Evolutionary conservation across 2,329 filamentous ascomycete genomes (phyloP).

Genomic region (Claviceps sp.): DNA sequence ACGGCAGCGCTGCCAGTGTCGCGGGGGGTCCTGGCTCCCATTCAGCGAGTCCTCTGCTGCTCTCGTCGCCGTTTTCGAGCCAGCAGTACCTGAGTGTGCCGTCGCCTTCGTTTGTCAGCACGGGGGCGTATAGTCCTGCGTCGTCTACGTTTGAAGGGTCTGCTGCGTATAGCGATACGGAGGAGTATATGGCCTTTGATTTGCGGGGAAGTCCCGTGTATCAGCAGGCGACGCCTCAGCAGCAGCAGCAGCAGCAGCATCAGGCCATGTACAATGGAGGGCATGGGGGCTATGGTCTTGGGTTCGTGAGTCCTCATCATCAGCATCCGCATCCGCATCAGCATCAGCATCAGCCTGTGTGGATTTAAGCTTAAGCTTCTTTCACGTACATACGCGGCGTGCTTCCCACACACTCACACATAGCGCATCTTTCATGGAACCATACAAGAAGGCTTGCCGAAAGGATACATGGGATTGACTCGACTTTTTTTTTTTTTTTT

Average conservation of each 20-base stretch:
- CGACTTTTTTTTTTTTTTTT: constrained; percentile 20
- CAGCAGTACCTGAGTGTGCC: constrained; percentile 50
- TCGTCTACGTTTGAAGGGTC: constrained; percentile 51
- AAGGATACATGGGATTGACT: constrained; percentile 36
- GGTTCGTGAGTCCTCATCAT: constrained; percentile 47
- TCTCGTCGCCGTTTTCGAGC: constrained; percentile 40
- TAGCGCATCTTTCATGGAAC: too few relatives aligned
- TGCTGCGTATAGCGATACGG: constrained; percentile 47
- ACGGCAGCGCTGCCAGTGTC: constrained; percentile 28
- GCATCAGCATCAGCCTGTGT: constrained; percentile 34
- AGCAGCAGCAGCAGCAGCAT: too few relatives aligned
- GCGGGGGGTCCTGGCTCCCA: constrained; percentile 25
- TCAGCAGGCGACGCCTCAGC: constrained; percentile 29
- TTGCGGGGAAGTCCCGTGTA: constrained; percentile 24
- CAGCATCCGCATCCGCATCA: too few relatives aligned
- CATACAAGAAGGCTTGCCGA: too few relatives aligned
- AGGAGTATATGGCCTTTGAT: constrained; percentile 40
- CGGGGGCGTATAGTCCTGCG: constrained; percentile 45
- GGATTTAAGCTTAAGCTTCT: constrained; percentile 38
- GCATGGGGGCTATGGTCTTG: constrained; percentile 27
- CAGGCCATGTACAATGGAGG: constrained; percentile 27
- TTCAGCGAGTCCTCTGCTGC: constrained; percentile 39
- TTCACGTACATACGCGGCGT: constrained; percentile 24
- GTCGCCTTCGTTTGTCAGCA: constrained; percentile 43
- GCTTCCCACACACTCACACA: constrained; percentile 11